These are phyloP conservation scores for Strobilomyces confusus DNA, from an alignment of 768 basidiomycete genomes.

Conservation along the genomic window DNA sequence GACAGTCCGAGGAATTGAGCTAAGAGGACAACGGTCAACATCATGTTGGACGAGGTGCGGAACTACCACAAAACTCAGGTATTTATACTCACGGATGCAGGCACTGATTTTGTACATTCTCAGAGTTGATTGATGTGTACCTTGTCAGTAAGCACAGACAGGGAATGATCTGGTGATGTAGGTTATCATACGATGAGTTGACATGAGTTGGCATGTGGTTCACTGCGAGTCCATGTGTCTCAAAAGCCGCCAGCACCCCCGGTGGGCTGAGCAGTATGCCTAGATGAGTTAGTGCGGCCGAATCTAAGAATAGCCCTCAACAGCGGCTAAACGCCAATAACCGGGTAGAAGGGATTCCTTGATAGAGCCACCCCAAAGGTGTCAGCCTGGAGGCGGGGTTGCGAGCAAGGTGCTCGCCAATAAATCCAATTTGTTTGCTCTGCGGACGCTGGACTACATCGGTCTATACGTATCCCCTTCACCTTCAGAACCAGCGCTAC, in stretches of 20 bases:
- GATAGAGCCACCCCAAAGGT: not conserved
- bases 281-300: not conserved
- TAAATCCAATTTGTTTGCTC: conserved; percentile 13
- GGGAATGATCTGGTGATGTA: not conserved
- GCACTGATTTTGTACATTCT: not conserved
- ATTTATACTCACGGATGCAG: conserved; percentile 13
- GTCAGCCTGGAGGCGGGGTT: not conserved
- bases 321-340: not conserved
- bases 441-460: conserved; percentile 20
- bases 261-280: not conserved
- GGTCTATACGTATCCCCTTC: conserved; percentile 27
- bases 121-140: not conserved
- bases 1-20: conserved; percentile 20
- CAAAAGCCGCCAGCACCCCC: not conserved
- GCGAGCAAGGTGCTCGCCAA: conserved; percentile 12
- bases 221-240: not conserved
- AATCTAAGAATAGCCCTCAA: not conserved
- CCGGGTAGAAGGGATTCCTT: not conserved
- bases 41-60: not conserved
- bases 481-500: conserved; percentile 20
- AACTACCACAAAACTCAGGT: not conserved
- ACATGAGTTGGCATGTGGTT: not conserved
- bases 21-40: conserved; percentile 18
- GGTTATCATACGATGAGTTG: not conserved
- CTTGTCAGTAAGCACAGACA: not conserved